Evolutionary conservation across 345 rosid genomes (phyloP).

Genomic region (Tarenaya hassleriana): DNA sequence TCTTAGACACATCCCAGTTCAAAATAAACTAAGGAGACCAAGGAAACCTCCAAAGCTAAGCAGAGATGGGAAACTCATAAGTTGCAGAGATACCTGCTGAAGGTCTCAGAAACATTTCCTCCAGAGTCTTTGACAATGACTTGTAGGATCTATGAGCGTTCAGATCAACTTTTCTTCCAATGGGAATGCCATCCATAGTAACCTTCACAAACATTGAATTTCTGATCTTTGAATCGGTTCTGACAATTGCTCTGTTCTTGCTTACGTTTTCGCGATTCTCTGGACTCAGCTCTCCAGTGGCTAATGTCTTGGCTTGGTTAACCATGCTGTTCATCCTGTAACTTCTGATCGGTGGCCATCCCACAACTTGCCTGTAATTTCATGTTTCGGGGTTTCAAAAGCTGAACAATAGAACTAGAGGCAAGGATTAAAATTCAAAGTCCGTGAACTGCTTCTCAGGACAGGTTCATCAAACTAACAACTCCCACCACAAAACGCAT

Average conservation of each 20-base stretch:
- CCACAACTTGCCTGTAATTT: slow-evolving; percentile 64
- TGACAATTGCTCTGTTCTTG: slow-evolving; percentile 25
- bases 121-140: slow-evolving; percentile 57
- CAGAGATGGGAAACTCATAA: slow-evolving; percentile 7
- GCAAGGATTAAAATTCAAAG: too few species aligned
- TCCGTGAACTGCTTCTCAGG: too few species aligned
- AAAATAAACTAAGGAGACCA: too few species aligned
- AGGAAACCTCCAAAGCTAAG: not conserved
- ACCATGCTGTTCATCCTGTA: slow-evolving; percentile 74
- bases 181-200: slow-evolving; percentile 88
- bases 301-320: slow-evolving; percentile 42
- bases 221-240: slow-evolving; percentile 1
- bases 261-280: slow-evolving; percentile 29
- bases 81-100: too few species aligned
- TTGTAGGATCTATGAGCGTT: slow-evolving; percentile 63
- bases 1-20: too few species aligned
- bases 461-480: too few species aligned
- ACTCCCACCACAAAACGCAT: too few species aligned
- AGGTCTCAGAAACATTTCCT: slow-evolving; percentile 61
- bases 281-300: slow-evolving; percentile 34
- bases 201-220: slow-evolving; percentile 72
- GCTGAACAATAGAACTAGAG: too few species aligned
- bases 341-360: slow-evolving; percentile 92
- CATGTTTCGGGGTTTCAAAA: too few species aligned
- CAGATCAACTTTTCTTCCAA: slow-evolving; percentile 87